Base-by-base conservation (phyloP, 2,329 filamentous ascomycete genomes). In the Lasiodiplodia theobromae region DNA sequence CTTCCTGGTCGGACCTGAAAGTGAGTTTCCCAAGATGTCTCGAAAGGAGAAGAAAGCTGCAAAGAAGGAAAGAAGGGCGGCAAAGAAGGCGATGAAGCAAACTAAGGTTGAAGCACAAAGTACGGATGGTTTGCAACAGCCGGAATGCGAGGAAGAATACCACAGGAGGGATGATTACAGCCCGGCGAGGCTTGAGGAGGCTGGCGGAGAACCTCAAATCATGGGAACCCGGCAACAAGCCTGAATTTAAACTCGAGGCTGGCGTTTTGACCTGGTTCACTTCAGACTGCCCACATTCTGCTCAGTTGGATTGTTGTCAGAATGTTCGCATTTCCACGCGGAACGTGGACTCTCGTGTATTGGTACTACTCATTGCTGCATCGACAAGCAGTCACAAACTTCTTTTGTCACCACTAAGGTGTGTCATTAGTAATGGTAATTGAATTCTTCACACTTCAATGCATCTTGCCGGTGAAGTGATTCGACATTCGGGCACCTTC, bases 1-100 rank as follows among this genome's bases (percentile, higher is more conserved):
- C 21, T 70, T 73, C 0, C 68, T 77, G 10, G 71, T 72, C 51
- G 75, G 75, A 0, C 66, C 72, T 3, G 73, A 73, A 6, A 73
- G 70, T 25, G 74, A 77, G 38, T 77, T 77, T 10, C 73, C 72
- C 21, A 52, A 23, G 12, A 37, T 66, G n/a, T 72, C 70, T 6
- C 65, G 73, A 11, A 77, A 74, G 64, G 71, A 73, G 69, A 73
- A 71, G 57, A 76, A 72, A 56, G 71, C 66, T 3, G 49, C 60
- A 2, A 71, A 64, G 69, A 64, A 52, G 31, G 69, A 53, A 18
- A 66, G 57, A 10, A 70, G 66, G 31, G 63, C 38, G 16, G 68
- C 69, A 18, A 77, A 74, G 57, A 62, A 62, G 8, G 38, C 38
- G 10, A 16, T 2, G 23, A 62, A 64, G 31, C 3, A 18, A 6